Evolutionary conservation across 305 asterid genomes (phyloP).

Genomic region (Solanum hybrid): DNA sequence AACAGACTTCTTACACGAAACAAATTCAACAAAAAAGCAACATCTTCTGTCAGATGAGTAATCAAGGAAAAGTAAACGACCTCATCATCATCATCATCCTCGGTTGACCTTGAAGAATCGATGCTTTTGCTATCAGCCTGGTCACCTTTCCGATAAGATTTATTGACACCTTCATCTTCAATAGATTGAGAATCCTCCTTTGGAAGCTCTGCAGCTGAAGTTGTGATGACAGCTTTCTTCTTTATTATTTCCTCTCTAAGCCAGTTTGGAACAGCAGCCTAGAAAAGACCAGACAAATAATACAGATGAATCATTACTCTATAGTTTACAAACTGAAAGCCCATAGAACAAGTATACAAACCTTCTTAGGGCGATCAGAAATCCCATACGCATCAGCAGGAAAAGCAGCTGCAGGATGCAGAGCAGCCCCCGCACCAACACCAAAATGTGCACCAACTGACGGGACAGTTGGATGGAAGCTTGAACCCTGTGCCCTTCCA

Average conservation of each 20-base stretch:
- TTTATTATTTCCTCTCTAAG: conserved; percentile 95
- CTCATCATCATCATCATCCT: conserved; percentile 84
- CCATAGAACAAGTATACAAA: conserved; percentile 9
- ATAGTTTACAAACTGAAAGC: background rate
- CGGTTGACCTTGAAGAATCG: conserved; percentile 65
- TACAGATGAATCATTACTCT: background rate
- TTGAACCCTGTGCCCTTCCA: conserved; percentile 48
- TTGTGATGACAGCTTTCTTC: conserved; percentile 71
- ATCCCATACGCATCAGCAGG: conserved; percentile 61
- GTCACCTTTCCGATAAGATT: conserved; percentile 46
- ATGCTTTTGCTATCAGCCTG: conserved; percentile 63
- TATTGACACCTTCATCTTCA: conserved; percentile 57
- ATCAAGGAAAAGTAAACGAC: conserved; percentile 18
- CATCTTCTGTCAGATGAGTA: background rate
- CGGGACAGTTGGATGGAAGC: conserved; percentile 55
- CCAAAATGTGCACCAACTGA: conserved; percentile 57
- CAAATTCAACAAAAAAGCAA: background rate
- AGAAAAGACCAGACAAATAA: conserved; percentile 15
- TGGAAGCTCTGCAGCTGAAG: conserved; percentile 34
- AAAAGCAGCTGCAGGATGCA: conserved; percentile 55
- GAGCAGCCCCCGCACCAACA: conserved; percentile 45
- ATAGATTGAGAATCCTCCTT: conserved; percentile 44
- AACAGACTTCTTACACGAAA: background rate
- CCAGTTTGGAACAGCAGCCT: conserved; percentile 99
- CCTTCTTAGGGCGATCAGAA: conserved; percentile 90